phyloP scores from a whole-genome alignment of 2,329 filamentous ascomycete species.

The Helotiales sp. region DNA sequence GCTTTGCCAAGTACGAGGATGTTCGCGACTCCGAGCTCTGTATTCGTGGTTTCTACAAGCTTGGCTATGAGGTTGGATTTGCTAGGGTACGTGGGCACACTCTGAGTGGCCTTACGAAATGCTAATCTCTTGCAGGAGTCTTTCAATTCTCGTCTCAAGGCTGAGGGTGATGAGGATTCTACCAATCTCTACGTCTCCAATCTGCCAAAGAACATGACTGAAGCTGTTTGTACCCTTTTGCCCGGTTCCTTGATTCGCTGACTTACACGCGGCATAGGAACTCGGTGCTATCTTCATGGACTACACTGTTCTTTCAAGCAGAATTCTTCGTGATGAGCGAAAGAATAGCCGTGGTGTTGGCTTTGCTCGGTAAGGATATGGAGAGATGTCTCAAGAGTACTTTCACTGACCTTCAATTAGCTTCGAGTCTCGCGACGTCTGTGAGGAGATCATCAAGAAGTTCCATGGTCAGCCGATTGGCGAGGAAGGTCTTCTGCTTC shows the following conservation, averaged over 20 bases:
- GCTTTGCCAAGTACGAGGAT: constrained; percentile 93
- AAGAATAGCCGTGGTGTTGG: constrained; percentile 96
- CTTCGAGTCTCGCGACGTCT: constrained; percentile 86
- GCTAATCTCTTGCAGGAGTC: constrained; percentile 66
- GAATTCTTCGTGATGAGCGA: constrained; percentile 88
- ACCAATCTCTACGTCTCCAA: constrained; percentile 99
- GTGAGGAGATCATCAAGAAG: constrained; percentile 82
- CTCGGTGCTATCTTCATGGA: constrained; percentile 76
- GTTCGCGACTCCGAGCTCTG: constrained; percentile 90
- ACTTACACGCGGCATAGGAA: constrained; percentile 51
- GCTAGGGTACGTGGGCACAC: constrained; percentile 65
- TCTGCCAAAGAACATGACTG: constrained; percentile 86
- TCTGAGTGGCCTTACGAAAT: background rate
- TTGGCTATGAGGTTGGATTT: constrained; percentile 97
- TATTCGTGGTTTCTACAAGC: constrained; percentile 90
- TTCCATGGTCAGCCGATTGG: constrained; percentile 81
- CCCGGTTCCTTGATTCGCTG: constrained; percentile 15
- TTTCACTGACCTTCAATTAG: constrained; percentile 46
- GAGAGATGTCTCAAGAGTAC: constrained; percentile 1
- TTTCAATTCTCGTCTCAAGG: constrained; percentile 97
- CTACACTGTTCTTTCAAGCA: constrained; percentile 85
- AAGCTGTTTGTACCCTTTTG: constrained; percentile 63
- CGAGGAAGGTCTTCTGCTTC: constrained; percentile 78
- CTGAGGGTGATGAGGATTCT: constrained; percentile 83
- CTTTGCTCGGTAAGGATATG: constrained; percentile 78